These are phyloP conservation scores for Fusarium xyrophilum DNA, from an alignment of 2,329 filamentous ascomycete species.

Conservation along the genomic window DNA sequence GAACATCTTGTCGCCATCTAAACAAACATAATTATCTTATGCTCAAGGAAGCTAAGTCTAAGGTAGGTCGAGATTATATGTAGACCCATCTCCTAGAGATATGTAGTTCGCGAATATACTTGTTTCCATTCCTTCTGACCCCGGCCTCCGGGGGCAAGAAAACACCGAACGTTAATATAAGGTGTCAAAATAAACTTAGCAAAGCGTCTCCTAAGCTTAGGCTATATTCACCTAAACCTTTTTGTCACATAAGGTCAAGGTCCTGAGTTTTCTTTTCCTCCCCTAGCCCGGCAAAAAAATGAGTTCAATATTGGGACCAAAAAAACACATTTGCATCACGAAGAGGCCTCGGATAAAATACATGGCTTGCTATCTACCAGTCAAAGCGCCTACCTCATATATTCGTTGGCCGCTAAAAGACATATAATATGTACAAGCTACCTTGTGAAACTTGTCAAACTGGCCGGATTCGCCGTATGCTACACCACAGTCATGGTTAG, in stretches of 20 bases:
- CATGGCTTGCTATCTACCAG: neutral
- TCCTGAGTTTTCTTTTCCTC: too few species aligned
- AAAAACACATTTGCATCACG: neutral
- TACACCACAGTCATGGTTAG: constrained; percentile 23
- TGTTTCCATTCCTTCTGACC: neutral
- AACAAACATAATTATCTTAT: neutral
- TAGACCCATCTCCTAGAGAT: neutral
- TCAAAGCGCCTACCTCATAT: neutral
- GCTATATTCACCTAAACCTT: too few species aligned
- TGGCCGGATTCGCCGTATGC: neutral
- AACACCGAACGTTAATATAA: too few species aligned
- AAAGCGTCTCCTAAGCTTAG: too few species aligned
- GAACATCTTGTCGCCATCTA: neutral
- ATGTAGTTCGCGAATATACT: neutral
- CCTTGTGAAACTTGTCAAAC: neutral
- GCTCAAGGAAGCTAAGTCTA: neutral
- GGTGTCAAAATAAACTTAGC: too few species aligned
- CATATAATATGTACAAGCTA: neutral
- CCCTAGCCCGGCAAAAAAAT: neutral
- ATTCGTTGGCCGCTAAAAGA: neutral
- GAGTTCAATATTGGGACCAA: neutral
- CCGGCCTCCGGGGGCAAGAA: too few species aligned
- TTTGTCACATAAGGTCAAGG: too few species aligned
- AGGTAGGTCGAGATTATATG: neutral
- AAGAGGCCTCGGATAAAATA: neutral